A percentile compares a stretch with the other conserved stretches of the same genome.
Conservation (phyloP, 202 grass and related monocot species). For the Brachypodium distachyon region DNA sequence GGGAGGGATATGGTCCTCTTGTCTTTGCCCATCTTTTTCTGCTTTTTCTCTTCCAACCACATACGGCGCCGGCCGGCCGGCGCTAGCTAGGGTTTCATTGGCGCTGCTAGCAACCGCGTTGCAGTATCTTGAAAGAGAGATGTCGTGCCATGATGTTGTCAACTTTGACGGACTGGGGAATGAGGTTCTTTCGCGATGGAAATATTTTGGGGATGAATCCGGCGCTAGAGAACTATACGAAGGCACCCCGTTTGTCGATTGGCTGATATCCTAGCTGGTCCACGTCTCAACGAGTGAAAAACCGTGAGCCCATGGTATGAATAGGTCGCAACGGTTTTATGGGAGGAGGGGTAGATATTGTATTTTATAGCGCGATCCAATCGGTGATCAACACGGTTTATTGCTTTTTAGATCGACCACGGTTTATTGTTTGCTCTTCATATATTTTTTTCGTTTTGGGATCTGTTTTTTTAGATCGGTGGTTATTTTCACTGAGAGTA, state of each 20-base stretch:
- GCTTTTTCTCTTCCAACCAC: neutral
- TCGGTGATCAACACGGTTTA: neutral
- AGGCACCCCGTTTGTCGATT: neutral
- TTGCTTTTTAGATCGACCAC: neutral
- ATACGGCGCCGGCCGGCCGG: neutral
- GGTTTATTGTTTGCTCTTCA: neutral
- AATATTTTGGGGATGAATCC: neutral
- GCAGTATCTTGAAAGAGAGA: neutral
- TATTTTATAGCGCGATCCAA: neutral
- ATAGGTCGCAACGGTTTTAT: neutral
- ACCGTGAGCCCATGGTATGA: neutral
- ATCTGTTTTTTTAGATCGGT: neutral
- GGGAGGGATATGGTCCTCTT: neutral
- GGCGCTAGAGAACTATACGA: neutral
- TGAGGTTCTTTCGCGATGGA: neutral
- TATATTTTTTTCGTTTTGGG: neutral
- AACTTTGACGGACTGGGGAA: conserved; percentile 5
- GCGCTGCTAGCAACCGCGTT: no score
- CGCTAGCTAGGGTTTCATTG: conserved; percentile 32
- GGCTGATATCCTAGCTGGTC: neutral
- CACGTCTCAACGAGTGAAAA: neutral
- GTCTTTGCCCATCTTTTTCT: neutral
- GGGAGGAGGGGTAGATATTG: neutral
- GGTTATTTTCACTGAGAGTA: neutral
- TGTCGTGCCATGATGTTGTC: neutral